Base-by-base conservation (phyloP, 2,329 filamentous ascomycete species). In the Karstenula rhodostoma region DNA sequence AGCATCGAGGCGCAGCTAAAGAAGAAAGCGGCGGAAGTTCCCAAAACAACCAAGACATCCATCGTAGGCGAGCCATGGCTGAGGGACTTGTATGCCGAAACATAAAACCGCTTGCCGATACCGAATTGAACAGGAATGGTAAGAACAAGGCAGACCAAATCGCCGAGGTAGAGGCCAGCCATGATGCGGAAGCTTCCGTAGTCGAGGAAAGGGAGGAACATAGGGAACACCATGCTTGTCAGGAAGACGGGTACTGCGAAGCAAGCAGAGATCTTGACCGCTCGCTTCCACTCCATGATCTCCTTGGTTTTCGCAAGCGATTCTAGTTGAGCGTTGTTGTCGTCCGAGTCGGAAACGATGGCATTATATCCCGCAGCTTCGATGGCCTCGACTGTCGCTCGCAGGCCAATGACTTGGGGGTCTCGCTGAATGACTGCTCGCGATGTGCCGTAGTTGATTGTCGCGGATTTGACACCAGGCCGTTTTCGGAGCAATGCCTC, bases 51-150 rank as follows among this genome's bases (percentile, higher is more conserved):
- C 23, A 99, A 85, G 1, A 98, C 95, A 75, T 99, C 95, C 95
- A 99, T 99, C 0, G 95, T 99, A 0, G 95, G 94, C 5, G 94
- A 91, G 22, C 89, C 87, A 76, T 99, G 95, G 78, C 90, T 93
- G 69, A 99, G 77, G 1, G 93, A 97, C 76, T 96, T 97, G 80
- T 87, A 98, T n/a, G 94, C 94, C 27, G 93, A 95, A 60, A 90
- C 78, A 76, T 99, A 99, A 77, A 98, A 99, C 15, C 95, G 91
- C 79, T 89, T 93, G 65, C 95, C 95, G 72, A 99, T 92, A 67
- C 95, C 95, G 71, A 99, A 99, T 77, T 99, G 95, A 9, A 99
- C 90, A 33, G 95, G 95, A 69, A 97, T 88, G 12, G 95, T 98
- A 52, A 99, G 86, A 58, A 85, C 72, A 54, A 98, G 81, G 77